phyloP scores from a whole-genome alignment of 2,329 filamentous ascomycete species.

The Venturia carpophila region DNA sequence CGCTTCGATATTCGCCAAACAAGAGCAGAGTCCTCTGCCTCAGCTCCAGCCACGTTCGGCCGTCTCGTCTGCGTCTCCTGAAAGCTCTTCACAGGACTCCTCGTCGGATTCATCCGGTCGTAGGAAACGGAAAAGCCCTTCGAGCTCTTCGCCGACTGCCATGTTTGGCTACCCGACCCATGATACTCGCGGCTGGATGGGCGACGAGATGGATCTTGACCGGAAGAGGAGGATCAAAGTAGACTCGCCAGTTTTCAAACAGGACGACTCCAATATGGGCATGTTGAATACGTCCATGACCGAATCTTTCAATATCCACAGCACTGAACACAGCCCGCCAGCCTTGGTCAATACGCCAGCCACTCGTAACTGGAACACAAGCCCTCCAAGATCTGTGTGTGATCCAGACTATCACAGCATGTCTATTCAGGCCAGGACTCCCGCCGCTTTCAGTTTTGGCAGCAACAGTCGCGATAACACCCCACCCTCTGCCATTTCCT shows the following conservation, averaged over 20 bases:
- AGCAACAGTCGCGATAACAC: slow-evolving; percentile 16
- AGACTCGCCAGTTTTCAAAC: slow-evolving; percentile 11
- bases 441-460: slow-evolving; percentile 16
- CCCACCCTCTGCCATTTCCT: slow-evolving; percentile 13
- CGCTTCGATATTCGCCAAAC: background rate
- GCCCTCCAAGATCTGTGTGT: slow-evolving; percentile 7
- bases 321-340: slow-evolving; percentile 16
- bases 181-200: slow-evolving; percentile 19
- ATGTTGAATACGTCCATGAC: slow-evolving; percentile 14
- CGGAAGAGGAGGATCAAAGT: slow-evolving; percentile 11
- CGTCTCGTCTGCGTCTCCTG: slow-evolving; percentile 28
- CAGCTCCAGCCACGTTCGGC: slow-evolving; percentile 21
- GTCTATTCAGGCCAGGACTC: slow-evolving; percentile 4
- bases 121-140: slow-evolving; percentile 35
- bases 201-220: slow-evolving; percentile 16
- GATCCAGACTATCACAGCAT: slow-evolving; percentile 9
- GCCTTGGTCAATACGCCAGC: slow-evolving; percentile 7
- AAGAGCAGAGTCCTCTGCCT: slow-evolving; percentile 13
- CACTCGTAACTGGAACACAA: slow-evolving; percentile 2
- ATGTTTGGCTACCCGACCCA: slow-evolving; percentile 18
- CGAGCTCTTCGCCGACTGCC: slow-evolving; percentile 30
- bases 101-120: slow-evolving; percentile 35
- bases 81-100: slow-evolving; percentile 37
- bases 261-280: slow-evolving; percentile 11
- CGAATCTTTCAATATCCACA: slow-evolving; percentile 15